Conservation (phyloP, 306 rosid species). For the Cicer yamashitae region DNA sequence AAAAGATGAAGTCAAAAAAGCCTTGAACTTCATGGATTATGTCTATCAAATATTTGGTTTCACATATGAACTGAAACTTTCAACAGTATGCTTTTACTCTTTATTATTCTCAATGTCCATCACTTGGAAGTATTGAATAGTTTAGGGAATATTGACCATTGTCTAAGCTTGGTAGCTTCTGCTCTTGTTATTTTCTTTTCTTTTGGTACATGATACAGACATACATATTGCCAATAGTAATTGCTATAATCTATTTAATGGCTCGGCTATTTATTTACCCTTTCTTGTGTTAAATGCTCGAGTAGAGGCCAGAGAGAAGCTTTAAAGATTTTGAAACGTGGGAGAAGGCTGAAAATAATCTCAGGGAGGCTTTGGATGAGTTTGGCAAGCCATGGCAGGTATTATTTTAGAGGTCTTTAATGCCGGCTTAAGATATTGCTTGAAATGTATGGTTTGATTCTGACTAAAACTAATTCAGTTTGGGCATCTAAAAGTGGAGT, state of each 20-base stretch:
- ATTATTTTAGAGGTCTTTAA: slow-evolving; percentile 24
- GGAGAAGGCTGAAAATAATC: slow-evolving; percentile 93
- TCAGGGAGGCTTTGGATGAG: slow-evolving; percentile 81
- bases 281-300: slow-evolving; percentile 35
- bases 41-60: slow-evolving; percentile 75
- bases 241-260: slow-evolving; percentile 10
- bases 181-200: background rate
- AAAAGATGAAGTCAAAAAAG: slow-evolving; percentile 85
- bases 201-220: background rate
- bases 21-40: slow-evolving; percentile 74
- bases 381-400: slow-evolving; percentile 97
- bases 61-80: slow-evolving; percentile 88
- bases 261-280: slow-evolving; percentile 19
- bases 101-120: slow-evolving; percentile 18
- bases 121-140: background rate
- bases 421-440: slow-evolving; percentile 29
- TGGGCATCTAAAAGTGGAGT: slow-evolving; percentile 7
- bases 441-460: slow-evolving; percentile 14
- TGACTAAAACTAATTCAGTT: background rate
- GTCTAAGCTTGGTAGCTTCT: background rate
- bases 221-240: background rate
- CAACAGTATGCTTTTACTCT: slow-evolving; percentile 64
- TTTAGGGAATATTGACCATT: background rate
- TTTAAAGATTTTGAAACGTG: slow-evolving; percentile 79
- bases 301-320: slow-evolving; percentile 85